Evolutionary conservation across 2,329 filamentous ascomycete species (phyloP).

Genomic region (Pezizomycotina sp.): DNA sequence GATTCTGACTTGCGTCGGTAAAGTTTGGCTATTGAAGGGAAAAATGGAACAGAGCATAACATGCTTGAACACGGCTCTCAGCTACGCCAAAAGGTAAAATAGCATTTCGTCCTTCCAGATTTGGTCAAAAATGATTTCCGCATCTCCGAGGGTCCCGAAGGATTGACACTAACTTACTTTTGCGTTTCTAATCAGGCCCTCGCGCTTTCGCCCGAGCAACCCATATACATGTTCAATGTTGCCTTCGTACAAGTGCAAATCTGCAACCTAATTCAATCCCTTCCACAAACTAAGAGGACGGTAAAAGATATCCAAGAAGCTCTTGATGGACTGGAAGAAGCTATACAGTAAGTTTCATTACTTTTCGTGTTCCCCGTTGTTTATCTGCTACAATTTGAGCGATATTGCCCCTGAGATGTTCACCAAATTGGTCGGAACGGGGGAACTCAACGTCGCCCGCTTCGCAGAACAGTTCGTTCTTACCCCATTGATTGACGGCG

Average conservation of each 20-base stretch:
- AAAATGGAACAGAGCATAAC: slow-evolving; percentile 45
- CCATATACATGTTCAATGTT: slow-evolving; percentile 93
- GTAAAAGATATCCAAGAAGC: slow-evolving; percentile 68
- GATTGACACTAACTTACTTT: slow-evolving; percentile 2
- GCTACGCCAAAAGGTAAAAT: slow-evolving; percentile 46
- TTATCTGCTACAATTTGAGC: too few relatives aligned
- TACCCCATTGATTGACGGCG: too few relatives aligned
- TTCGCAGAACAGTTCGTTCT: too few relatives aligned
- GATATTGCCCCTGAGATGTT: too few relatives aligned
- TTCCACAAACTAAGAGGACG: slow-evolving; percentile 61
- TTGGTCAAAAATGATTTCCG: slow-evolving; percentile 1
- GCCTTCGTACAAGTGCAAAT: slow-evolving; percentile 95
- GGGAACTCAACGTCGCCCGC: too few relatives aligned
- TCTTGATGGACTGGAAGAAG: slow-evolving; percentile 62
- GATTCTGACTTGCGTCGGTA: slow-evolving; percentile 70
- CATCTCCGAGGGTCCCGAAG: not conserved
- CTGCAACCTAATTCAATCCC: slow-evolving; percentile 58
- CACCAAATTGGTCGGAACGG: too few relatives aligned
- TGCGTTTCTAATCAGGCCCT: slow-evolving; percentile 46
- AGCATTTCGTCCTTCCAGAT: too few relatives aligned
- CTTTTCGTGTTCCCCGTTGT: not conserved
- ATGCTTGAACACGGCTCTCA: slow-evolving; percentile 41
- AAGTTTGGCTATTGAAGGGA: slow-evolving; percentile 71
- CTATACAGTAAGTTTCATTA: slow-evolving; percentile 43
- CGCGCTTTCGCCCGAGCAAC: slow-evolving; percentile 59